Percentiles rank a stretch among this genome's conserved stretches.
Evolutionary conservation across 2,329 filamentous ascomycete species (phyloP).

Genomic region (Annulohypoxylon truncatum): DNA sequence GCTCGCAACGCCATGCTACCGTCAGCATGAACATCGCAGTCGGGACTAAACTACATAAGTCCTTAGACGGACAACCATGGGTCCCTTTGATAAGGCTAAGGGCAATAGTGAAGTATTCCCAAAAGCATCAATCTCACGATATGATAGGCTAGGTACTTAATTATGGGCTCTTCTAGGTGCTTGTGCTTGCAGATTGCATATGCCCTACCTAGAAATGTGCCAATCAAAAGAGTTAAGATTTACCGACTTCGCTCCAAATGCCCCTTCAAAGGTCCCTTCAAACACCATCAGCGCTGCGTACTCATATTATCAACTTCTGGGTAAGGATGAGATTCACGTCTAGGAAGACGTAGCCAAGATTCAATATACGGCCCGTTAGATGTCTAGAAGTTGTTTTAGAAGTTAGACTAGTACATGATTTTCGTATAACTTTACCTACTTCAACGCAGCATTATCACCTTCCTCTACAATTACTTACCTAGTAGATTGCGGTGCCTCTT

Average conservation of each 20-base stretch:
- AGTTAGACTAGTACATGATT: not conserved
- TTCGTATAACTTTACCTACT: slow-evolving; percentile 2
- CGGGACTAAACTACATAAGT: slow-evolving; percentile 2
- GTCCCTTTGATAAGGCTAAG: slow-evolving; percentile 15
- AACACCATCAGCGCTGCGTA: not conserved
- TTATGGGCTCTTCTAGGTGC: slow-evolving; percentile 3
- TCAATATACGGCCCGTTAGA: not conserved
- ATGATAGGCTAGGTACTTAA: slow-evolving; percentile 12
- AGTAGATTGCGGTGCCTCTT: slow-evolving; percentile 9
- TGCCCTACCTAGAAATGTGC: slow-evolving; percentile 2
- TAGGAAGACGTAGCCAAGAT: slow-evolving; percentile 10
- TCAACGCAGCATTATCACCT: not conserved
- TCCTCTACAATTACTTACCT: not conserved
- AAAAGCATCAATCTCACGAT: slow-evolving; percentile 6
- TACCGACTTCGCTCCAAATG: not conserved
- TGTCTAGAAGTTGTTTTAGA: not conserved
- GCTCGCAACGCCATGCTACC: slow-evolving; percentile 17
- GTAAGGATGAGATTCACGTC: not conserved
- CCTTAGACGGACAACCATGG: not conserved
- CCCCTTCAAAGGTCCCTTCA: slow-evolving; percentile 1
- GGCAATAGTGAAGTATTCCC: not conserved
- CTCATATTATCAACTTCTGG: not conserved
- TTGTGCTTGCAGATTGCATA: slow-evolving; percentile 27
- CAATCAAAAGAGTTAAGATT: slow-evolving; percentile 9
- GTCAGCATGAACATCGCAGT: slow-evolving; percentile 16